phyloP scores from a whole-genome alignment of 192 early-diverging fungal genomes.

The Ambispora gerdemannii region DNA sequence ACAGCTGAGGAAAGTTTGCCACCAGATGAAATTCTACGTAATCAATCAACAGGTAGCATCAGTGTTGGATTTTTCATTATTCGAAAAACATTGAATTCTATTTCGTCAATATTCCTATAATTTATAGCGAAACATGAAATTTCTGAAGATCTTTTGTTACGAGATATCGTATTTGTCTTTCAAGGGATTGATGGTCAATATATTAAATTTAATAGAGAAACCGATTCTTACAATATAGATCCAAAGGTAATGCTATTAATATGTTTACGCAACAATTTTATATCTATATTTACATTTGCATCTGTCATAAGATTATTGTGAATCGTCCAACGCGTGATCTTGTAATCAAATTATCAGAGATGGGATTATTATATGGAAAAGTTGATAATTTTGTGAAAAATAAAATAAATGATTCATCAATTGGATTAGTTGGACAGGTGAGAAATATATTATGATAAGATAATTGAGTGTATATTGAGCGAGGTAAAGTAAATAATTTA shows the following conservation, averaged over 20 bases:
- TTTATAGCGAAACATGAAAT: constrained; percentile 34
- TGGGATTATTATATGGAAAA: constrained; percentile 74
- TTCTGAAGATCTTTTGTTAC: constrained; percentile 63
- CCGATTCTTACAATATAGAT: constrained; percentile 54
- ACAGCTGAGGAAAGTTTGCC: constrained; percentile 7
- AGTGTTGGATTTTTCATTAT: background rate
- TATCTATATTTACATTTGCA: background rate
- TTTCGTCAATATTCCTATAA: constrained; percentile 15
- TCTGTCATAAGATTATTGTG: constrained; percentile 43
- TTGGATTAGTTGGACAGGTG: constrained; percentile 61
- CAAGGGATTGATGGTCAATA: constrained; percentile 91
- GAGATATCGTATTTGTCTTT: constrained; percentile 87
- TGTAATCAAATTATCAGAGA: constrained; percentile 63
- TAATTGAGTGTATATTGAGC: background rate
- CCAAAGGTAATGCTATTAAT: constrained; percentile 39
- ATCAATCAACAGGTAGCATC: background rate
- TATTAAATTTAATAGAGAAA: constrained; percentile 58
- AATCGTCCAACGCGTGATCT: constrained; percentile 63
- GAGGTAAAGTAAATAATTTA: too few species aligned
- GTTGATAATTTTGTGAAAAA: constrained; percentile 56
- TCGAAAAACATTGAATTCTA: background rate
- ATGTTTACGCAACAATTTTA: background rate
- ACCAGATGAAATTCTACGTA: background rate
- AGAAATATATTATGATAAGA: background rate
- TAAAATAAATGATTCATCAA: constrained; percentile 43